These are phyloP conservation scores for Backusella tuberculispora DNA, from an alignment of 192 early-diverging fungal species.

Conservation along the genomic window DNA sequence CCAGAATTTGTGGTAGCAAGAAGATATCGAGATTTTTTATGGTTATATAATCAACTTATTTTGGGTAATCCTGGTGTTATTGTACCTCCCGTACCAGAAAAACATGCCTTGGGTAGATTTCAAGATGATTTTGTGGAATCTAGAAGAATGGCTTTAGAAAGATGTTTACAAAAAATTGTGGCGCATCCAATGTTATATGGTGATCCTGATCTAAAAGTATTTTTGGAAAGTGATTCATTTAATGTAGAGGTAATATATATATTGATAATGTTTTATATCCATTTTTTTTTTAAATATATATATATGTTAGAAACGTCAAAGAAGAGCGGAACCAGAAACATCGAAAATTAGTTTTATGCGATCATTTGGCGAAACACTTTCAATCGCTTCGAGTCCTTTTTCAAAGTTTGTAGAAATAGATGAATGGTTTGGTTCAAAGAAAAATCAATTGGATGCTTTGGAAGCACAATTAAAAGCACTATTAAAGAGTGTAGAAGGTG, in stretches of 20 bases:
- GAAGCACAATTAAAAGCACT: conserved; percentile 81
- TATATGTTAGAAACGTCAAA: conserved; percentile 56
- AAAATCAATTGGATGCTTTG: conserved; percentile 72
- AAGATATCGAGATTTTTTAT: conserved; percentile 91
- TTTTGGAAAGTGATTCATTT: conserved; percentile 89
- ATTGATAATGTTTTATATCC: not conserved
- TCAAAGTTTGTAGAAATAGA: conserved; percentile 75
- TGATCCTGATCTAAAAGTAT: conserved; percentile 82
- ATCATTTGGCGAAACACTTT: conserved; percentile 75
- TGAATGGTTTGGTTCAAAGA: conserved; percentile 79
- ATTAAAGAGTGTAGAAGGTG: conserved; percentile 76
- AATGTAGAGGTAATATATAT: conserved; percentile 63
- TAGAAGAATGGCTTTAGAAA: conserved; percentile 81
- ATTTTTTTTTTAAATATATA: not conserved
- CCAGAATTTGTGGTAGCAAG: conserved; percentile 82
- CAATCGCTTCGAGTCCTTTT: conserved; percentile 57
- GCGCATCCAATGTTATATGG: conserved; percentile 82
- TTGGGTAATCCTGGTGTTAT: conserved; percentile 84
- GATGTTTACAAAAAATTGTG: conserved; percentile 79
- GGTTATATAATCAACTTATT: conserved; percentile 87
- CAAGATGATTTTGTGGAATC: conserved; percentile 95
- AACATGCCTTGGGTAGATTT: conserved; percentile 90
- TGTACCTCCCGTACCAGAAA: conserved; percentile 92
- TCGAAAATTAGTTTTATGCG: conserved; percentile 55
- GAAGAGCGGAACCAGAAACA: conserved; percentile 44